These are phyloP conservation scores for Pleurotus eryngii DNA, from an alignment of 768 basidiomycete genomes.

Conservation along the genomic window DNA sequence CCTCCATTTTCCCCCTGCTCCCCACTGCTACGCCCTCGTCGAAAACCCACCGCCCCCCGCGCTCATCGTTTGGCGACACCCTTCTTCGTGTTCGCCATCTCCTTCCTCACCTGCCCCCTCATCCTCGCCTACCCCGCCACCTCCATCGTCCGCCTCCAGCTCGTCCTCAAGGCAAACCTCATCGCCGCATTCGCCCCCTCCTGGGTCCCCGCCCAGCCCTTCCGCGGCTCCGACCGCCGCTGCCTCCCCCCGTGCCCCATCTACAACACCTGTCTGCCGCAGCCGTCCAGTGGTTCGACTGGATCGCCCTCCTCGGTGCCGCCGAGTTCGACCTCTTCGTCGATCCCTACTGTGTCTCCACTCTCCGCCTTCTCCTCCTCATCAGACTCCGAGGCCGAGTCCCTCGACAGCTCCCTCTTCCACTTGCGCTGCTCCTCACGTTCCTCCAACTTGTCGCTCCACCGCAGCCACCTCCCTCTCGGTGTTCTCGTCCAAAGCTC, in stretches of 20 bases:
- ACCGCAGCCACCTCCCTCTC: slow-evolving; percentile 54
- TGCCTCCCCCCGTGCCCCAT: no score
- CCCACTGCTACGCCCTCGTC: no score
- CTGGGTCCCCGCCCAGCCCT: slow-evolving; percentile 64
- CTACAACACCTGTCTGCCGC: no score
- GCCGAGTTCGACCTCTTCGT: slow-evolving; percentile 76
- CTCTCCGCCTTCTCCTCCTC: slow-evolving; percentile 44
- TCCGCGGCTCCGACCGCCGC: no score
- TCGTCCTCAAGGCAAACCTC: slow-evolving; percentile 71
- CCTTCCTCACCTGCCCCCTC: no score
- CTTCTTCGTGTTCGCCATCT: no score
- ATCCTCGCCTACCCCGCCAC: no score
- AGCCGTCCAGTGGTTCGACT: slow-evolving; percentile 77
- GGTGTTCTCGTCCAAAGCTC: slow-evolving; percentile 42
- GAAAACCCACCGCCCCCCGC: no score
- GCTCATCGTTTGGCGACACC: no score
- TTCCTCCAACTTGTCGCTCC: slow-evolving; percentile 58
- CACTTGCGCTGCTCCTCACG: slow-evolving; percentile 65
- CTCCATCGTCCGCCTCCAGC: slow-evolving; percentile 68
- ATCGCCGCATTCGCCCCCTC: slow-evolving; percentile 63
- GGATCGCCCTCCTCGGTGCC: slow-evolving; percentile 68
- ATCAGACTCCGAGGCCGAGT: slow-evolving; percentile 48
- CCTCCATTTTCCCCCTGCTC: no score
- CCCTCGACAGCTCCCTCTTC: slow-evolving; percentile 19
- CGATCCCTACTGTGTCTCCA: slow-evolving; percentile 76